phyloP scores from a whole-genome alignment of 2,329 filamentous ascomycete genomes.

The Coniochaeta hoffmannii region DNA sequence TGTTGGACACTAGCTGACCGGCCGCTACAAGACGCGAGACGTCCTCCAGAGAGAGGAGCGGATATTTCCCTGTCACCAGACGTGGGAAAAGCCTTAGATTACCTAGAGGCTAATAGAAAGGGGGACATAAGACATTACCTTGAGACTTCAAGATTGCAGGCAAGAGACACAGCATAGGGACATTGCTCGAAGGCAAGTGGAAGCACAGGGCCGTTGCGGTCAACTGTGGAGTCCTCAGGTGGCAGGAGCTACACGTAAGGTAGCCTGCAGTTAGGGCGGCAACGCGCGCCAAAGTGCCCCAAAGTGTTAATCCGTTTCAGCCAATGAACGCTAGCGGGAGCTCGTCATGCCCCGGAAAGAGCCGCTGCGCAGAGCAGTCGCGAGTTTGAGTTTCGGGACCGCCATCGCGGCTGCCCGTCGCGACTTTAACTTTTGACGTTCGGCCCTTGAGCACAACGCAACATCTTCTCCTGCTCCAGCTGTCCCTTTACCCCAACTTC shows the following conservation, averaged over 20 bases:
- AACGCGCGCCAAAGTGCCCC: not conserved
- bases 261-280: not conserved
- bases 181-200: no score
- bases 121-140: no score
- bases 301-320: conserved; percentile 5
- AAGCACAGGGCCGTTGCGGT: not conserved
- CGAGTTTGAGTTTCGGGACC: conserved; percentile 3
- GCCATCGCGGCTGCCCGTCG: not conserved
- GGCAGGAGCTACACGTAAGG: not conserved
- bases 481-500: not conserved
- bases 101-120: no score
- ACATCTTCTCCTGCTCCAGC: not conserved
- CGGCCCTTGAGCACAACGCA: not conserved
- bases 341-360: not conserved
- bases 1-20: no score
- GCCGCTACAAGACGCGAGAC: no score
- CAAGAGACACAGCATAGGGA: no score
- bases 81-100: no score
- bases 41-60: no score
- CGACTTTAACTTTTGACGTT: not conserved
- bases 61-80: no score
- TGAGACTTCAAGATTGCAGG: no score
- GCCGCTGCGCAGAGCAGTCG: no score
- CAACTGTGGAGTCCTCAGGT: not conserved
- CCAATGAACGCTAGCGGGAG: conserved; percentile 8